These are phyloP conservation scores for Lepraria neglecta DNA, from an alignment of 495 filamentous ascomycete species.

Conservation along the genomic window DNA sequence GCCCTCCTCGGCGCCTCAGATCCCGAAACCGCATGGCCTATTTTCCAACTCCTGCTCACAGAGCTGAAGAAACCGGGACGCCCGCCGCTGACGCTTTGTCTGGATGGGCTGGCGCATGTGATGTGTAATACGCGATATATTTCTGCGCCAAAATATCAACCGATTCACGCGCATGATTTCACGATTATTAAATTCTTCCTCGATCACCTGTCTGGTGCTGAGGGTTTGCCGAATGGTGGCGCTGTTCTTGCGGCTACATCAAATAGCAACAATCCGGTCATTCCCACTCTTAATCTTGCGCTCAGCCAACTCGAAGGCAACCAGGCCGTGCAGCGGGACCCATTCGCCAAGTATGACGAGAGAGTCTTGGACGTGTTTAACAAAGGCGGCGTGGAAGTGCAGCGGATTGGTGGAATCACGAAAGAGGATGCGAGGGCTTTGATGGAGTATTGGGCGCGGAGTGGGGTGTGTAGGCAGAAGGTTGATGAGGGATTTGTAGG, in stretches of 20 bases:
- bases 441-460: constrained; percentile 90
- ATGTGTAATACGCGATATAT: constrained; percentile 74
- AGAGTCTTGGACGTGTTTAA: constrained; percentile 52
- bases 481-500: constrained; percentile 67
- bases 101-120: constrained; percentile 75
- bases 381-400: constrained; percentile 42
- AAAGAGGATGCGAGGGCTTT: constrained; percentile 69
- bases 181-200: constrained; percentile 69
- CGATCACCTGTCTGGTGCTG: constrained; percentile 55
- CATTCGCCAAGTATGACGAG: constrained; percentile 61
- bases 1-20: constrained; percentile 65
- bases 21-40: constrained; percentile 65
- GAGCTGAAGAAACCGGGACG: constrained; percentile 60
- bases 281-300: constrained; percentile 59
- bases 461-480: constrained; percentile 64
- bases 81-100: constrained; percentile 69
- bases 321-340: constrained; percentile 35
- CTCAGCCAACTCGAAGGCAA: constrained; percentile 48
- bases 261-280: constrained; percentile 54
- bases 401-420: constrained; percentile 57
- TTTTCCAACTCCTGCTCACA: constrained; percentile 73
- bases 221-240: constrained; percentile 66
- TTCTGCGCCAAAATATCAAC: constrained; percentile 50
- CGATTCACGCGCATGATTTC: constrained; percentile 83
- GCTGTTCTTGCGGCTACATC: constrained; percentile 68